Evolutionary conservation across 805 yeast species (phyloP).

Genomic region (Groenewaldozyma tartarivorans): DNA sequence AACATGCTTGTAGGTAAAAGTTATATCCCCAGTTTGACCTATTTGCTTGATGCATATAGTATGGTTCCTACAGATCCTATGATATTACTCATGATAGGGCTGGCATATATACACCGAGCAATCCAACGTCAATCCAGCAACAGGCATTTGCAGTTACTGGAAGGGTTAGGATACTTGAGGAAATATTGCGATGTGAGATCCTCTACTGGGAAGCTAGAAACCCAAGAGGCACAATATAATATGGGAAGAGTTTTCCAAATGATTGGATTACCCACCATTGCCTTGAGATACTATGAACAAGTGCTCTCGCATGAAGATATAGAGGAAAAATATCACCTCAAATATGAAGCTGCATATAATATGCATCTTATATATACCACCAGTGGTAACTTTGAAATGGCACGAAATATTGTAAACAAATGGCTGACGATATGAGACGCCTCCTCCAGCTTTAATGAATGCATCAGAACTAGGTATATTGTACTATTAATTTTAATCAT

Average conservation of each 20-base stretch:
- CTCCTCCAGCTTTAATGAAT: too few species aligned
- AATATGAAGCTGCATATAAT: slow-evolving; percentile 79
- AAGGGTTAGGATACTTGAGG: slow-evolving; percentile 69
- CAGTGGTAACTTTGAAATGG: slow-evolving; percentile 62
- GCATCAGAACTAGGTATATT: slow-evolving; percentile 11
- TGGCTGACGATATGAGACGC: background rate
- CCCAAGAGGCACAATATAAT: slow-evolving; percentile 74
- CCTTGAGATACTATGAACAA: slow-evolving; percentile 61
- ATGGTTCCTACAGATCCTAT: slow-evolving; percentile 68
- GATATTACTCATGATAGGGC: slow-evolving; percentile 61
- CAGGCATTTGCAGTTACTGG: slow-evolving; percentile 79
- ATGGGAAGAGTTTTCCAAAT: slow-evolving; percentile 79
- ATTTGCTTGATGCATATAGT: slow-evolving; percentile 60
- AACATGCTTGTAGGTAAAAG: slow-evolving; percentile 74
- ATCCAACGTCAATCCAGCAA: slow-evolving; percentile 83
- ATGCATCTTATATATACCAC: slow-evolving; percentile 62
- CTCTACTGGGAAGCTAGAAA: slow-evolving; percentile 32
- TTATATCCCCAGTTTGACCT: slow-evolving; percentile 72
- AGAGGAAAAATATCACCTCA: slow-evolving; percentile 50
- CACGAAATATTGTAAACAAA: slow-evolving; percentile 23
- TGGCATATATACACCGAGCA: slow-evolving; percentile 80
- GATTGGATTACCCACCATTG: slow-evolving; percentile 66
- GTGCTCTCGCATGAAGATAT: slow-evolving; percentile 39
- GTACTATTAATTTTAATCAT: background rate
- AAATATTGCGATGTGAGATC: slow-evolving; percentile 56